Evolutionary conservation across 345 rosid genomes (phyloP), one percentile per base, ranked within the genome.

Genomic region (Syzygium jambos): DNA sequence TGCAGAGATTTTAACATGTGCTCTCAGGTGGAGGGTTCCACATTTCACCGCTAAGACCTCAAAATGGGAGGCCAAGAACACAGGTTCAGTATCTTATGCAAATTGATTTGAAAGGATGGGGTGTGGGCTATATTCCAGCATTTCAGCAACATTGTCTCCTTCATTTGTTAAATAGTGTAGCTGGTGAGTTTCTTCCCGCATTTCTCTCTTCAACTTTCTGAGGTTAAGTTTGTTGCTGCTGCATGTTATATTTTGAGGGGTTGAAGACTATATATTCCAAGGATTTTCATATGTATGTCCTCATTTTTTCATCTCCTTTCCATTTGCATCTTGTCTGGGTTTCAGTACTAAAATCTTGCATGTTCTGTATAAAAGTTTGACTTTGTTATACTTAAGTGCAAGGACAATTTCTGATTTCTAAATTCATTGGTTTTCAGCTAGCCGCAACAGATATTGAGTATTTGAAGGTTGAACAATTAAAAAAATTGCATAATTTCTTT

Each of bases 61-160:
- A 95, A 49, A 94, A 95, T 92, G 99, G 96, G 87, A 95, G 93
- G 89, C 95, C 97, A 16, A 93, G 98, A 92, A 88, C 99, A 49
- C 99, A 95, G 91, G 98, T 98, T 87, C 99, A 98, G 89, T 95
- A 96, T 89, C 98, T 98, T 61, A 96, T 96, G 95, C 99, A 98
- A 91, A 93, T 98, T 84, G 99, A 98, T 95, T 92, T 98, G 11
- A 98, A 98, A 94, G 99, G 99, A 82, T 96, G 99, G 99, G 99
- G 95, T 73, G 94, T 88, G 56, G 99, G 99, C 89, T 98, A 96
- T 92, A 41, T 92, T 91, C 93, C 99, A 85, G 94, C 99, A 59
- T 98, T 95, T 93, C 98, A 96, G 92, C 99, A 98, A 84, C 97
- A 96, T 88, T 96, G 98, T 93, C 98, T 98, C 88, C 96, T 96